These are phyloP conservation scores for Phialophora macrospora DNA, from an alignment of 2,329 filamentous ascomycete genomes.

Conservation along the genomic window DNA sequence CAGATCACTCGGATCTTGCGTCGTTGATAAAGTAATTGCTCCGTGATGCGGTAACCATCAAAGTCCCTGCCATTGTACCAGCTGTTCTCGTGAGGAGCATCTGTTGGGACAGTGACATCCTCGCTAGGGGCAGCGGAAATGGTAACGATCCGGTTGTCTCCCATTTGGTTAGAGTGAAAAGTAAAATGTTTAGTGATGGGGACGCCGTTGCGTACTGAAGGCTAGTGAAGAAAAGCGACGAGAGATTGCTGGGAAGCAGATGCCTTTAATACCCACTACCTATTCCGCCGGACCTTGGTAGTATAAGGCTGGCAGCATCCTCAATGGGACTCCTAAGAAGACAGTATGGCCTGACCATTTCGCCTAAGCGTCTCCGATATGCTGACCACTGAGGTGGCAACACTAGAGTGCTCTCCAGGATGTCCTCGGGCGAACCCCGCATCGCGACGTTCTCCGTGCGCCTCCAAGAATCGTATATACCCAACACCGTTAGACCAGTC, in stretches of 20 bases:
- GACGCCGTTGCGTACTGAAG: not conserved
- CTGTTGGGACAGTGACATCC: slow-evolving; percentile 28
- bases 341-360: not conserved
- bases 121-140: slow-evolving; percentile 30
- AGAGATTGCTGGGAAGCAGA: not conserved
- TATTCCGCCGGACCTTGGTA: slow-evolving; percentile 1
- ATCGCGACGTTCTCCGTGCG: not conserved
- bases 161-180: slow-evolving; percentile 16
- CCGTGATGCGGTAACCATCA: slow-evolving; percentile 31
- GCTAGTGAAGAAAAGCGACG: not conserved
- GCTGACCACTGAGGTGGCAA: not conserved
- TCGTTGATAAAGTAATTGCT: slow-evolving; percentile 26
- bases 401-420: too few relatives aligned
- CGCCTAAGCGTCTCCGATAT: not conserved
- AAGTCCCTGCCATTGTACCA: slow-evolving; percentile 35
- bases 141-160: slow-evolving; percentile 23
- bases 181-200: not conserved
- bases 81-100: slow-evolving; percentile 32
- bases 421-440: slow-evolving; percentile 19
- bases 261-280: not conserved
- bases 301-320: slow-evolving; percentile 9
- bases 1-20: slow-evolving; percentile 35
- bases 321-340: too few relatives aligned
- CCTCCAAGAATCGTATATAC: not conserved
- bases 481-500: not conserved